Conservation (phyloP, 768 basidiomycete genomes). For the Daedaleopsis sinensis region DNA sequence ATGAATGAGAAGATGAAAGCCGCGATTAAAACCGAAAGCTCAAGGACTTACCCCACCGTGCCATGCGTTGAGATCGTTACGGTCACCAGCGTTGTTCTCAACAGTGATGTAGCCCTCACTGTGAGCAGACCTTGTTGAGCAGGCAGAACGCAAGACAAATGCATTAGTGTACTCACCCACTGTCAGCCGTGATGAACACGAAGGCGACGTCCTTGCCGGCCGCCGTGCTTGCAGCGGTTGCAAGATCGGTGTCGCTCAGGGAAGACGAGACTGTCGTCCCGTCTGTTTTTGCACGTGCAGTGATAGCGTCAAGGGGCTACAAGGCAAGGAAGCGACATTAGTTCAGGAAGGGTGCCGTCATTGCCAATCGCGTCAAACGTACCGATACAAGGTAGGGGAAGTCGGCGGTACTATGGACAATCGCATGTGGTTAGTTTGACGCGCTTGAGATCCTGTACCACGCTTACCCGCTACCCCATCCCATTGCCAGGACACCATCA, state of each 20-base stretch:
- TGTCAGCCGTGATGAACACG: conserved; percentile 54
- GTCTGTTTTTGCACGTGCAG: conserved; percentile 37
- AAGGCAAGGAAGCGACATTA: background rate
- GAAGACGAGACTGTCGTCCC: conserved; percentile 50
- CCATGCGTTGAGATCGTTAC: conserved; percentile 36
- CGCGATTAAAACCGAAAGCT: background rate
- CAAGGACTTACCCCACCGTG: conserved; percentile 37
- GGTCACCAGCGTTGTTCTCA: conserved; percentile 59
- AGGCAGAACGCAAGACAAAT: background rate
- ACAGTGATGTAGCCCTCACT: conserved; percentile 58
- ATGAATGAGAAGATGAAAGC: background rate
- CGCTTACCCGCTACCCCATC: conserved; percentile 44
- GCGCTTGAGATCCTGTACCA: background rate
- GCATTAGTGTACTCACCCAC: conserved; percentile 19
- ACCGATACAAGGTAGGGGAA: conserved; percentile 56
- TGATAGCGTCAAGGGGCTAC: conserved; percentile 45
- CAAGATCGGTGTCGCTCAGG: conserved; percentile 50
- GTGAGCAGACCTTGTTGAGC: background rate
- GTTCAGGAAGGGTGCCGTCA: background rate
- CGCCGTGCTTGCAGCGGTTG: conserved; percentile 47
- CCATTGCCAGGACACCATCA: conserved; percentile 64
- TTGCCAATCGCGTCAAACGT: background rate
- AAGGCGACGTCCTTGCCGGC: conserved; percentile 54
- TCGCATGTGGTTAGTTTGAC: background rate
- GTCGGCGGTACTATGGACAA: conserved; percentile 42